Evolutionary conservation across 805 yeast genomes (phyloP).

Genomic region (Metschnikowia drakensbergensis): DNA sequence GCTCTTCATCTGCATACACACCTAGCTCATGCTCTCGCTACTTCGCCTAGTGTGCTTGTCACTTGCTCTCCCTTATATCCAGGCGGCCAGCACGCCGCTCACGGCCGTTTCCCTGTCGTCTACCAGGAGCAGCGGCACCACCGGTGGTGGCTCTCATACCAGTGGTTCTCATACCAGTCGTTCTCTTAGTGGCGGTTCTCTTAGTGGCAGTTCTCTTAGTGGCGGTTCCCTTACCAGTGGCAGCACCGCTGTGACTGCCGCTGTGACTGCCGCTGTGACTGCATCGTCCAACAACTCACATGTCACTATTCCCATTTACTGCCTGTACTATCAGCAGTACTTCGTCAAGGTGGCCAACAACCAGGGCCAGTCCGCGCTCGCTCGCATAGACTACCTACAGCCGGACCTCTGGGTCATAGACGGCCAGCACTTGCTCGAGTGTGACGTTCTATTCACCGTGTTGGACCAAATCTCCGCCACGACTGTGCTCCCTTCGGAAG

Average conservation of each 20-base stretch:
- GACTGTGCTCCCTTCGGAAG: constrained; percentile 8
- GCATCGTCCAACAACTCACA: not conserved
- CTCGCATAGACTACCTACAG: constrained; percentile 33
- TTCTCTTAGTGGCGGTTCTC: no score
- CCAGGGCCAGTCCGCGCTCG: constrained; percentile 15
- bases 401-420: constrained; percentile 39
- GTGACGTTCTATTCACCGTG: constrained; percentile 19
- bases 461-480: not conserved
- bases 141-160: no score
- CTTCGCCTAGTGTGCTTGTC: not conserved
- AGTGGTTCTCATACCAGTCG: no score
- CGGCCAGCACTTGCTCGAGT: constrained; percentile 22
- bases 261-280: not conserved
- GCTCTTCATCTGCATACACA: no score
- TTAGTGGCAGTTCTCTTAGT: no score
- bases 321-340: constrained; percentile 17
- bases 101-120: no score
- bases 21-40: not conserved
- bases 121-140: no score
- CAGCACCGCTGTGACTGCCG: not conserved
- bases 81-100: no score
- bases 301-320: constrained; percentile 14
- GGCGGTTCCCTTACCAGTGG: no score
- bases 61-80: no score
- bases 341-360: constrained; percentile 14